These are phyloP conservation scores for Ustilago lituana DNA, from an alignment of 1,284 basidiomycete genomes.

Conservation along the genomic window DNA sequence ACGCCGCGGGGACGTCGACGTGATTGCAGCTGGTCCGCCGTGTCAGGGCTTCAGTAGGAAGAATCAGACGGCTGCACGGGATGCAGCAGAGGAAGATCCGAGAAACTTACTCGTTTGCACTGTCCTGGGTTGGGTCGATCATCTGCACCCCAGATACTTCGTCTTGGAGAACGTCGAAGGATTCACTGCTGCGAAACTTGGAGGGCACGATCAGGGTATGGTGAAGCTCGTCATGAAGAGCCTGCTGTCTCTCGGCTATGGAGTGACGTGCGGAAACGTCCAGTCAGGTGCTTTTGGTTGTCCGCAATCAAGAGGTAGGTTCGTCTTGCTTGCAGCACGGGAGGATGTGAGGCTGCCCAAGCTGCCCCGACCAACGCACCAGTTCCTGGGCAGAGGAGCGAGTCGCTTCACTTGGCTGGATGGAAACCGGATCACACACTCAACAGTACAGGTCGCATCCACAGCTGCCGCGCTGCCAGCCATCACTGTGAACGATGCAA, in stretches of 20 bases:
- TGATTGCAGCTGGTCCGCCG: constrained; percentile 33
- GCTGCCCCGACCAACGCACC: constrained; percentile 25
- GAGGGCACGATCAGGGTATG: constrained; percentile 16
- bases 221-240: constrained; percentile 22
- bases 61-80: constrained; percentile 13
- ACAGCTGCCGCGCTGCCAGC: constrained; percentile 11
- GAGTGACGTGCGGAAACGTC: constrained; percentile 12
- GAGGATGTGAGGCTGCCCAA: constrained; percentile 9
- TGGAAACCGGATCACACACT: neutral
- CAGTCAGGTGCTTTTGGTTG: constrained; percentile 33
- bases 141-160: constrained; percentile 19
- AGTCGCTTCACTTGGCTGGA: constrained; percentile 15
- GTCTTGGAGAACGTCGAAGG: constrained; percentile 43
- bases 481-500: constrained; percentile 18
- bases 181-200: constrained; percentile 19
- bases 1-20: constrained; percentile 22
- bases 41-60: constrained; percentile 38
- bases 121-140: constrained; percentile 37
- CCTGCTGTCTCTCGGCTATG: constrained; percentile 32
- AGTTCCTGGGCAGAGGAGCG: constrained; percentile 16
- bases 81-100: constrained; percentile 20
- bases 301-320: constrained; percentile 26
- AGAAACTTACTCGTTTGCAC: constrained; percentile 33
- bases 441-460: neutral
- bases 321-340: constrained; percentile 24